Evolutionary conservation across 1,284 basidiomycete species (phyloP).

Genomic region (Omphalotus olearius): DNA sequence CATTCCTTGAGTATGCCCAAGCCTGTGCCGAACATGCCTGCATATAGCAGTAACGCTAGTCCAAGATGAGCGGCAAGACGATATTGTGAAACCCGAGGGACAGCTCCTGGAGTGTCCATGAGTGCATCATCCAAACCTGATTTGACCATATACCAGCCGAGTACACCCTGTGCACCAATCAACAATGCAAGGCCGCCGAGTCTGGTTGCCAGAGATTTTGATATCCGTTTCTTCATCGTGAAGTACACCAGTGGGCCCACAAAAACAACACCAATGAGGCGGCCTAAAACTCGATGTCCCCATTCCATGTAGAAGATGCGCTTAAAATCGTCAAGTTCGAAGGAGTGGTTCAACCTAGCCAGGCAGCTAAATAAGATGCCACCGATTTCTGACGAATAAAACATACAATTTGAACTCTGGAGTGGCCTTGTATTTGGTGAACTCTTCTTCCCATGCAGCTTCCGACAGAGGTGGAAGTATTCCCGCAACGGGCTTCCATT

Average conservation of each 20-base stretch:
- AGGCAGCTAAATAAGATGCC: not conserved
- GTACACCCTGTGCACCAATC: constrained; percentile 85
- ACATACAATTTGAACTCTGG: constrained; percentile 94
- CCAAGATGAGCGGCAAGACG: constrained; percentile 93
- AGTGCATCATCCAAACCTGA: constrained; percentile 87
- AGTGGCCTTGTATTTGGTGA: constrained; percentile 92
- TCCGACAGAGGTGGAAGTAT: constrained; percentile 78
- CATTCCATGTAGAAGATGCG: constrained; percentile 99
- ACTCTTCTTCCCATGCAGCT: constrained; percentile 86
- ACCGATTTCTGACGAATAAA: not conserved
- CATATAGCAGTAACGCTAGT: constrained; percentile 87
- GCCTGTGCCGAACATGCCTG: constrained; percentile 87
- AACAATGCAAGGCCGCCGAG: constrained; percentile 73
- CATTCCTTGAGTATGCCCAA: constrained; percentile 79
- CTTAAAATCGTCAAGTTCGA: constrained; percentile 91
- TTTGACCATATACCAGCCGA: constrained; percentile 99
- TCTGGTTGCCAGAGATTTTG: constrained; percentile 56
- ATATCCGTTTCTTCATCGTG: constrained; percentile 62
- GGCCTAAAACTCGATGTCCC: constrained; percentile 92
- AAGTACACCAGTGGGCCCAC: constrained; percentile 82
- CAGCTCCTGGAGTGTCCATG: constrained; percentile 76
- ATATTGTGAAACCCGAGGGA: constrained; percentile 96
- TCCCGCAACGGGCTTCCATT: constrained; percentile 95
- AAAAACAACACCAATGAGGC: constrained; percentile 83
- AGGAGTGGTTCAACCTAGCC: constrained; percentile 82